Evolutionary conservation across 768 basidiomycete genomes (phyloP).

Genomic region (Hebeloma cylindrosporum): DNA sequence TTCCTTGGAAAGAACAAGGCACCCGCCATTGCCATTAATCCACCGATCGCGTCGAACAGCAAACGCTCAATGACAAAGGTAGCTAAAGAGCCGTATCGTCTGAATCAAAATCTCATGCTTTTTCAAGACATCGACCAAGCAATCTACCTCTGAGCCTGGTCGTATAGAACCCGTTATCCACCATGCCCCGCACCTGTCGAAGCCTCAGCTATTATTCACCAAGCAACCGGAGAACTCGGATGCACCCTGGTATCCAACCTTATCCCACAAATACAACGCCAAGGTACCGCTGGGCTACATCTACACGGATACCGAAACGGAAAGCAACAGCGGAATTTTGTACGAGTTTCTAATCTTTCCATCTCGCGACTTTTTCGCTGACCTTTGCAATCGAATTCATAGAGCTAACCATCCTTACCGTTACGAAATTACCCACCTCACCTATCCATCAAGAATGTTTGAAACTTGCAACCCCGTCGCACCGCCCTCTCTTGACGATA

Average conservation of each 20-base stretch:
- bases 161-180: slow-evolving; percentile 61
- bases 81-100: too few relatives aligned
- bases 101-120: background rate
- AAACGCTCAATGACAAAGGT: slow-evolving; percentile 34
- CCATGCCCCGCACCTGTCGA: slow-evolving; percentile 72
- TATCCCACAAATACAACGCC: slow-evolving; percentile 80
- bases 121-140: slow-evolving; percentile 12
- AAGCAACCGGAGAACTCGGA: slow-evolving; percentile 57
- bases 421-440: slow-evolving; percentile 76
- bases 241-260: slow-evolving; percentile 64
- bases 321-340: slow-evolving; percentile 13
- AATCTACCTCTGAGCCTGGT: slow-evolving; percentile 31
- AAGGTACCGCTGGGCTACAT: slow-evolving; percentile 76
- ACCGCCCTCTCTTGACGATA: slow-evolving; percentile 61
- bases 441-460: slow-evolving; percentile 69
- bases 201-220: slow-evolving; percentile 81
- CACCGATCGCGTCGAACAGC: slow-evolving; percentile 27
- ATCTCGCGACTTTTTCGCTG: background rate
- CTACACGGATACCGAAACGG: slow-evolving; percentile 22
- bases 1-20: slow-evolving; percentile 68
- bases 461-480: slow-evolving; percentile 44
- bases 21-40: slow-evolving; percentile 61
- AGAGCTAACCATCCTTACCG: slow-evolving; percentile 74
- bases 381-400: background rate
- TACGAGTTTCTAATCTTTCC: slow-evolving; percentile 4